Evolutionary conservation across 495 filamentous ascomycete genomes (phyloP).

Genomic region (Penicillium parvum): DNA sequence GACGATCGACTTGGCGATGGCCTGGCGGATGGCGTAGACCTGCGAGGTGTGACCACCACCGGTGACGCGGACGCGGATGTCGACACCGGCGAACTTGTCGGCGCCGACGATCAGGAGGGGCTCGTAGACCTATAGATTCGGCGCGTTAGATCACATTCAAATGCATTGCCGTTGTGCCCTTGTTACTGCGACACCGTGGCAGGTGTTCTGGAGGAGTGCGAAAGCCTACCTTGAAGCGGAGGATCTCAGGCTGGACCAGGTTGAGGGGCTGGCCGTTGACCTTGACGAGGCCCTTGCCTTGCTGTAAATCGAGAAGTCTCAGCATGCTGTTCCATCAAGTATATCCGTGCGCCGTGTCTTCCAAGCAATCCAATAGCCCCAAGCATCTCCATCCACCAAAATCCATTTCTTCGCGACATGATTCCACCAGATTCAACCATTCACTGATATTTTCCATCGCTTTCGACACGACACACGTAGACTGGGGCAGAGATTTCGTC

Average conservation of each 20-base stretch:
- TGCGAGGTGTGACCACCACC: constrained; percentile 98
- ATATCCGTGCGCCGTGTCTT: constrained; percentile 15
- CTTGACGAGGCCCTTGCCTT: constrained; percentile 92
- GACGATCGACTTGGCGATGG: constrained; percentile 95
- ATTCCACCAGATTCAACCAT: not conserved
- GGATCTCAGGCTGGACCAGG: constrained; percentile 91
- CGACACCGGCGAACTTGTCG: constrained; percentile 94
- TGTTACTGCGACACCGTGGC: constrained; percentile 5
- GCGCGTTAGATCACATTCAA: constrained; percentile 4
- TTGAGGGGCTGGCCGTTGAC: constrained; percentile 95
- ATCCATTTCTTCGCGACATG: not conserved
- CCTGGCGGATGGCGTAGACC: constrained; percentile 98
- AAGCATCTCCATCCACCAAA: not conserved
- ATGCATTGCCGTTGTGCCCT: constrained; percentile 8
- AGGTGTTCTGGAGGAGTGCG: constrained; percentile 2
- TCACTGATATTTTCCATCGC: not conserved
- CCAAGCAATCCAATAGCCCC: constrained; percentile 2
- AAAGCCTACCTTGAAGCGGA: constrained; percentile 81
- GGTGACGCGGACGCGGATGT: constrained; percentile 94
- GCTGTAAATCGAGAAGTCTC: constrained; percentile 48
- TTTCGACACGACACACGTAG: constrained; percentile 19
- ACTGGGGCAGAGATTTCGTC: constrained; percentile 12
- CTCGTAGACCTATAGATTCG: constrained; percentile 72
- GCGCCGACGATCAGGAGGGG: constrained; percentile 91
- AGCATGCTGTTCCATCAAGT: constrained; percentile 24